Evolutionary conservation across 352 stramenopile genomes (phyloP).

Genomic region (Phytopythium ostracodes): DNA sequence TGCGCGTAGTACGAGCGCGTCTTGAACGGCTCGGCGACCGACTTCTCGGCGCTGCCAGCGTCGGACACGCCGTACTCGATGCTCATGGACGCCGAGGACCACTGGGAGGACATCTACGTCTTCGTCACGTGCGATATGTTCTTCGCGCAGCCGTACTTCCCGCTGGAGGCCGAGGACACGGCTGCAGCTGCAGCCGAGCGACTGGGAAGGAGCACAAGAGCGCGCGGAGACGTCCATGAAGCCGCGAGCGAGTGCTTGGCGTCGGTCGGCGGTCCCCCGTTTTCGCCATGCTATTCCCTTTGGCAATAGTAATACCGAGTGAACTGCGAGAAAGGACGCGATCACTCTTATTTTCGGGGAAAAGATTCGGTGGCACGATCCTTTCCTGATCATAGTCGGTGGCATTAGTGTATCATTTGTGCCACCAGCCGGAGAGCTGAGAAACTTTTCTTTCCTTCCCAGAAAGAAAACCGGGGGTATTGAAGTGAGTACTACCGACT

Average conservation of each 20-base stretch:
- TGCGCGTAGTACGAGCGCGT: slow-evolving; percentile 2
- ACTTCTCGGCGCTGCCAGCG: background rate
- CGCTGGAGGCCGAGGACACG: slow-evolving; percentile 2
- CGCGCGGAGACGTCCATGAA: too few species aligned
- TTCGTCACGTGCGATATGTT: slow-evolving; percentile 5
- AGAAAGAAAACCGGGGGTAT: background rate
- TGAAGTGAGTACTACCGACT: background rate
- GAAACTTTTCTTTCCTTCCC: background rate
- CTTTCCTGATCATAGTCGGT: background rate
- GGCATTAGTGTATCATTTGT: background rate
- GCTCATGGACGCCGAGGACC: slow-evolving; percentile 5
- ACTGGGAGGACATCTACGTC: slow-evolving; percentile 3
- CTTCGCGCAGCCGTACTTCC: slow-evolving; percentile 9
- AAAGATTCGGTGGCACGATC: background rate
- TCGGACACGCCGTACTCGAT: background rate
- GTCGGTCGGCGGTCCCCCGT: too few species aligned
- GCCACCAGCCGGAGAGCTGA: background rate
- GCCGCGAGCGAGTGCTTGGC: too few species aligned
- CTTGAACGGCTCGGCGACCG: slow-evolving; percentile 5
- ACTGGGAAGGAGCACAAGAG: background rate
- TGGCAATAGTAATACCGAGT: too few species aligned
- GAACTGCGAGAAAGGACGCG: too few species aligned
- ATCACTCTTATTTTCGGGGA: too few species aligned
- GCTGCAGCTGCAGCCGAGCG: background rate
- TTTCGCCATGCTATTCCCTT: too few species aligned